phyloP scores from a whole-genome alignment of 1,139 yeast genomes.

The Hemisphaericaspora lyxosophila region DNA sequence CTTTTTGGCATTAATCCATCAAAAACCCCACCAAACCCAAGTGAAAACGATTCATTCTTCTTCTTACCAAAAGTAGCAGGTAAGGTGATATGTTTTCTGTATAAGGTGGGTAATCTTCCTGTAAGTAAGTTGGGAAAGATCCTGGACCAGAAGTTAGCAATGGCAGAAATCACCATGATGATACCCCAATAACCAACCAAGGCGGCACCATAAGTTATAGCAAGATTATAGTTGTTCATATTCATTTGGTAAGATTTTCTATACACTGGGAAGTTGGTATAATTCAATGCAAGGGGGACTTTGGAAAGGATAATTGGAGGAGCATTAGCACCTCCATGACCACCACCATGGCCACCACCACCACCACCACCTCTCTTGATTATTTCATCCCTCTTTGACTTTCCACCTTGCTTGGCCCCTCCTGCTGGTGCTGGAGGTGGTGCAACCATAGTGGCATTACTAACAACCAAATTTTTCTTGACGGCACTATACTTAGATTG shows the following conservation, averaged over 20 bases:
- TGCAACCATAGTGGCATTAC: conserved; percentile 19
- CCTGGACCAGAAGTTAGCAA: conserved; percentile 36
- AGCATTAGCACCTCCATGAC: not conserved
- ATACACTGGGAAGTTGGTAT: conserved; percentile 6
- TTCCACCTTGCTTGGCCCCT: conserved; percentile 5
- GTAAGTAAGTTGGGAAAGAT: conserved; percentile 19
- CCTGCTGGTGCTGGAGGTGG: not conserved
- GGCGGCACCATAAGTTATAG: conserved; percentile 50
- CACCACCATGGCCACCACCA: conserved; percentile 4
- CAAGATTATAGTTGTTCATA: conserved; percentile 19
- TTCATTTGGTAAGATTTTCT: conserved; percentile 11
- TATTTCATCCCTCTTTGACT: no score
- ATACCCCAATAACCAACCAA: conserved; percentile 50
- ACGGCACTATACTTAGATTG: conserved; percentile 8
- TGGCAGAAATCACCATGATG: conserved; percentile 38
- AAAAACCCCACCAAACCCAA: conserved; percentile 17
- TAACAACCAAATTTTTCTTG: not conserved
- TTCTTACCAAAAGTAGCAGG: conserved; percentile 31
- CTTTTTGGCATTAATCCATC: conserved; percentile 26
- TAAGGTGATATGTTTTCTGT: conserved; percentile 28
- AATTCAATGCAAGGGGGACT: conserved; percentile 10
- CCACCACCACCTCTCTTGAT: conserved; percentile 6
- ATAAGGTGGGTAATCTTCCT: conserved; percentile 13
- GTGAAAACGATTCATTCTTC: conserved; percentile 19
- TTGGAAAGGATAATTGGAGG: conserved; percentile 4